These are phyloP conservation scores for Nevesoporus exiguus DNA, from an alignment of 768 basidiomycete genomes.

Conservation along the genomic window DNA sequence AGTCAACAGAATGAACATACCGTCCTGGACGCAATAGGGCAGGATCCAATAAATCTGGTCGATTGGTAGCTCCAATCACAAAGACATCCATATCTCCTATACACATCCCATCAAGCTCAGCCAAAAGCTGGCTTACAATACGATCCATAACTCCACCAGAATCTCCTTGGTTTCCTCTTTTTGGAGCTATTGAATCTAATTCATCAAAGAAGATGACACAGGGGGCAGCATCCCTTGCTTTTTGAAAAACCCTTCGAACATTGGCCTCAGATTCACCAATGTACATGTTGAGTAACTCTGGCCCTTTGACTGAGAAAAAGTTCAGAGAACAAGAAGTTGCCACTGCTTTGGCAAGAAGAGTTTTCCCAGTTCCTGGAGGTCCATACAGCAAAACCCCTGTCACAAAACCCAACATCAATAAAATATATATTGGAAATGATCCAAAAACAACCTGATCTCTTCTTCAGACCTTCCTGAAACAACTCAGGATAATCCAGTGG, in stretches of 20 bases:
- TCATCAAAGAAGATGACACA: slow-evolving; percentile 98
- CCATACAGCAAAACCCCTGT: slow-evolving; percentile 89
- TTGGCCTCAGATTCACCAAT: slow-evolving; percentile 99
- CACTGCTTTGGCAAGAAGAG: slow-evolving; percentile 91
- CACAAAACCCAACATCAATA: not conserved
- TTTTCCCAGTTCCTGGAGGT: slow-evolving; percentile 95
- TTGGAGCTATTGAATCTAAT: slow-evolving; percentile 91
- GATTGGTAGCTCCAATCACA: slow-evolving; percentile 94
- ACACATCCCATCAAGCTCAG: slow-evolving; percentile 91
- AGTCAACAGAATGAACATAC: slow-evolving; percentile 36
- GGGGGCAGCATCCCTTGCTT: slow-evolving; percentile 86
- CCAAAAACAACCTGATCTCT: slow-evolving; percentile 78
- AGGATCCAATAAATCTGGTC: slow-evolving; percentile 88
- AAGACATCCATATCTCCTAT: slow-evolving; percentile 72
- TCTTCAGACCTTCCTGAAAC: slow-evolving; percentile 89
- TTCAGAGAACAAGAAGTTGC: slow-evolving; percentile 94
- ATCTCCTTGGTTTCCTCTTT: slow-evolving; percentile 92
- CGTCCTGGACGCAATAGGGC: slow-evolving; percentile 86
- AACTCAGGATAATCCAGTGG: slow-evolving; percentile 88
- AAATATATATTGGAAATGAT: not conserved
- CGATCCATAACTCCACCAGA: slow-evolving; percentile 98
- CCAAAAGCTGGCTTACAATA: slow-evolving; percentile 91
- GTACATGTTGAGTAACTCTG: slow-evolving; percentile 96
- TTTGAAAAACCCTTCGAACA: slow-evolving; percentile 88
- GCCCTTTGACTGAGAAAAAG: slow-evolving; percentile 97